Percentiles rank a stretch among this genome's conserved stretches.
Conservation (phyloP, 2,329 filamentous ascomycete species). For the Penicillium sp. region DNA sequence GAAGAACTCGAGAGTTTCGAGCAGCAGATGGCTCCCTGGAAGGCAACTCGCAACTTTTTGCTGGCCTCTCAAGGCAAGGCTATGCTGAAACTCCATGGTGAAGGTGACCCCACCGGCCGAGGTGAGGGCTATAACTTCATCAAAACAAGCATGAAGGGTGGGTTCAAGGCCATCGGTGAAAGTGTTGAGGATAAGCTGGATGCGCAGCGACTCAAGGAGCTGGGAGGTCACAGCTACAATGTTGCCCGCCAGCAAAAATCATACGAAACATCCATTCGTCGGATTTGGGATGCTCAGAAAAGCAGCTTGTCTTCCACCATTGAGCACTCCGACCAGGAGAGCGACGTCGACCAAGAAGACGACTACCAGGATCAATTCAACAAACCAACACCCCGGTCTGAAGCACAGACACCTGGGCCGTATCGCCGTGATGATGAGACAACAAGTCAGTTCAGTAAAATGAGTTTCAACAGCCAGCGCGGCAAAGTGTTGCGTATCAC, state of each 20-base stretch:
- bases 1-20: conserved; percentile 69
- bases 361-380: conserved; percentile 38
- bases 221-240: conserved; percentile 90
- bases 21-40: conserved; percentile 88
- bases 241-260: conserved; percentile 86
- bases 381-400: conserved; percentile 57
- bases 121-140: conserved; percentile 95
- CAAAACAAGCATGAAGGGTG: conserved; percentile 96
- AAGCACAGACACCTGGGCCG: conserved; percentile 52
- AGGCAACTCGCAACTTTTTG: conserved; percentile 90
- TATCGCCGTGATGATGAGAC: conserved; percentile 62
- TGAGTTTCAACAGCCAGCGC: conserved; percentile 59
- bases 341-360: conserved; percentile 49
- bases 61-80: conserved; percentile 90
- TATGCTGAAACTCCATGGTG: conserved; percentile 89
- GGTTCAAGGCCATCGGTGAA: conserved; percentile 82
- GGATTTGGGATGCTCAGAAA: conserved; percentile 87
- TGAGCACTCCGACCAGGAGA: conserved; percentile 66
- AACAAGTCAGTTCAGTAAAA: conserved; percentile 65
- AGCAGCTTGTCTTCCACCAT: conserved; percentile 63
- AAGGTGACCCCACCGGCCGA: conserved; percentile 86
- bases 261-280: conserved; percentile 81
- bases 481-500: conserved; percentile 66
- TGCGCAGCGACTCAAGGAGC: conserved; percentile 59
- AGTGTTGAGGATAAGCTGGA: conserved; percentile 80